Conservation (phyloP, 2,329 filamentous ascomycete genomes). For the Furcasterigmium sp. region DNA sequence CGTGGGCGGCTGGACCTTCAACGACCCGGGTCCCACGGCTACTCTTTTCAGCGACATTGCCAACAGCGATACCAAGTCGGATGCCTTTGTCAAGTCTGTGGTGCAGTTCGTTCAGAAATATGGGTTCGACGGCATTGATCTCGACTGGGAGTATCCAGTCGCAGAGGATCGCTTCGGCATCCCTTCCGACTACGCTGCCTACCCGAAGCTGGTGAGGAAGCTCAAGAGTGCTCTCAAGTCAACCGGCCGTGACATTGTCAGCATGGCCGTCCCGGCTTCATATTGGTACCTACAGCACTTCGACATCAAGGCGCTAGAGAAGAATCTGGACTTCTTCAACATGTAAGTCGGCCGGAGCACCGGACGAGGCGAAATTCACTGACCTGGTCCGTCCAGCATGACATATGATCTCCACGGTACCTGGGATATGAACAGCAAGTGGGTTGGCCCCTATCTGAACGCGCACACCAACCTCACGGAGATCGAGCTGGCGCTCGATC, state of each 20-base stretch:
- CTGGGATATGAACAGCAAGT: slow-evolving; percentile 21
- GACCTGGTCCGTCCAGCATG: slow-evolving; percentile 1
- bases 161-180: slow-evolving; percentile 27
- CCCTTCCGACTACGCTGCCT: slow-evolving; percentile 10
- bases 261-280: slow-evolving; percentile 18
- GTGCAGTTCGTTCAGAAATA: slow-evolving; percentile 33
- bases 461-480: slow-evolving; percentile 34
- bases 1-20: slow-evolving; percentile 35
- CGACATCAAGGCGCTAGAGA: slow-evolving; percentile 14
- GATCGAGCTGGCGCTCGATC: slow-evolving; percentile 31
- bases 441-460: background rate
- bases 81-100: slow-evolving; percentile 28
- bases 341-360: slow-evolving; percentile 12
- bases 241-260: slow-evolving; percentile 9
- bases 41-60: slow-evolving; percentile 25
- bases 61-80: slow-evolving; percentile 17
- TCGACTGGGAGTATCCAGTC: slow-evolving; percentile 36
- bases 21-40: slow-evolving; percentile 17
- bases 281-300: slow-evolving; percentile 24
- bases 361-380: background rate
- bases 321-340: slow-evolving; percentile 33
- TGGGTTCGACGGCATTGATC: slow-evolving; percentile 37
- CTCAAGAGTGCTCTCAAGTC: slow-evolving; percentile 9
- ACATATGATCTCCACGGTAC: slow-evolving; percentile 8
- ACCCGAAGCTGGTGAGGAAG: too few relatives aligned